Conservation (phyloP, 1,139 yeast genomes). For the Ogataea hybrid region DNA sequence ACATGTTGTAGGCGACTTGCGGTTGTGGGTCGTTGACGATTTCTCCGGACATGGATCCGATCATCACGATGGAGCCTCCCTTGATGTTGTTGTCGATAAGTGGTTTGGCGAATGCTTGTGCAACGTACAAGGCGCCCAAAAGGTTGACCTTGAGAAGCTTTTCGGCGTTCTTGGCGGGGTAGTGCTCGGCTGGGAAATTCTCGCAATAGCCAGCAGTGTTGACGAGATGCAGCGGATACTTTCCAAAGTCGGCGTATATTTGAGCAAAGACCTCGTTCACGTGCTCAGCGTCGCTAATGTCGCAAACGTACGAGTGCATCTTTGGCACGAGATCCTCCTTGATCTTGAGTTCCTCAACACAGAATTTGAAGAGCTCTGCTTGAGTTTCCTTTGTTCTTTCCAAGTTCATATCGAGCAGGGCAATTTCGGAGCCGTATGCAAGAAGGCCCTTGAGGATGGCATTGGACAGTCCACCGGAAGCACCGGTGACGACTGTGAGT, state of each 20-base stretch:
- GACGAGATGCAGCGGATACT: slow-evolving; percentile 61
- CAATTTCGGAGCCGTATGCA: slow-evolving; percentile 72
- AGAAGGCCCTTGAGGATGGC: slow-evolving; percentile 62
- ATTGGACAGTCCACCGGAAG: slow-evolving; percentile 76
- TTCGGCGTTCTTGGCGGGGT: slow-evolving; percentile 71
- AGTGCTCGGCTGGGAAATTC: slow-evolving; percentile 73
- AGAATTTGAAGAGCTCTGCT: slow-evolving; percentile 42
- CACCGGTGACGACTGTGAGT: slow-evolving; percentile 76
- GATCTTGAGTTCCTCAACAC: slow-evolving; percentile 34
- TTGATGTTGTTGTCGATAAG: slow-evolving; percentile 48
- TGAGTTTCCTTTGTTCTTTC: slow-evolving; percentile 60
- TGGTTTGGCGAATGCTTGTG: slow-evolving; percentile 64
- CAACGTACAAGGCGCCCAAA: slow-evolving; percentile 71
- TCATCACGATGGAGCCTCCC: slow-evolving; percentile 67
- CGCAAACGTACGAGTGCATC: slow-evolving; percentile 73
- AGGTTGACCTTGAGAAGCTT: slow-evolving; percentile 69
- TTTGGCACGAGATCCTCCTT: slow-evolving; percentile 29
- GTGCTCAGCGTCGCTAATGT: slow-evolving; percentile 62
- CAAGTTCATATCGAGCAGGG: slow-evolving; percentile 69
- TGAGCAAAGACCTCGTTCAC: slow-evolving; percentile 55
- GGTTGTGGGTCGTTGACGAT: slow-evolving; percentile 83
- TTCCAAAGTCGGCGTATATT: slow-evolving; percentile 56
- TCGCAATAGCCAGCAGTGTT: slow-evolving; percentile 88
- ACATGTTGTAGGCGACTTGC: slow-evolving; percentile 82
- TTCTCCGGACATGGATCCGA: slow-evolving; percentile 85